Base-by-base conservation (phyloP, 1,284 basidiomycete species). In the Megacollybia platyphylla region DNA sequence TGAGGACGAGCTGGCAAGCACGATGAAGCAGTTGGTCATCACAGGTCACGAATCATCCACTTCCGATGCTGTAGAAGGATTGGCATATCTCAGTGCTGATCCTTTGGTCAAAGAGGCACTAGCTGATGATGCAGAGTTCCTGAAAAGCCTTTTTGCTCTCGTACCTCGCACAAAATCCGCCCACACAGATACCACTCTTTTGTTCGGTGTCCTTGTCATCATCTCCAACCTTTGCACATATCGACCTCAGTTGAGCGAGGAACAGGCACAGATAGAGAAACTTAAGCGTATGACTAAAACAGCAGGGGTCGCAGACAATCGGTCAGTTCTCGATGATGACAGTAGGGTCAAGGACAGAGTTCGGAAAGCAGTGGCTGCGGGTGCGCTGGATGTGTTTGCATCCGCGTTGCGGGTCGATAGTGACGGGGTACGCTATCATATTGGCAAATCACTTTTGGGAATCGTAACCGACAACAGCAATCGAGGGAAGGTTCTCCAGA, bases 191-290 rank as follows among this genome's bases (percentile, higher is more conserved):
- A 64, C 70, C 17, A 68, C 80, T 0, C 62, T 87, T 7, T 63
- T 84, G 30, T 96, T 84, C 51, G 89, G 90, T 5, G 59, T 89
- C 30, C 70, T 84, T 24, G 70, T 78, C 38, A 79, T 92, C 44
- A 71, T 88, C 38, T 62, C 70, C 43, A 90, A 93, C 55, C 58
- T 94, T 29, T 79, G 77, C 36, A 62, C 70, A 6, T 85, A 85
- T 54, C 77, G 71, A 40, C 79, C 80, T 6, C 71, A 70, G 7
- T 62, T 90, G 13, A 81, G 74, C 1, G 77, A 84, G 41, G 87
- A 93, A 55, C 81, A 93, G 51, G 67, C 71, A 30, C 87, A 93
- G 53, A 73, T 92, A 7, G 79, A 79, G 39, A 86, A 79, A 53
- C 63, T 92, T 36, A 73, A 76, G 48, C 67, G 66, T 43, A 84